Base-by-base conservation (phyloP, 2,329 filamentous ascomycete species). In the Colletotrichum somersetense region DNA sequence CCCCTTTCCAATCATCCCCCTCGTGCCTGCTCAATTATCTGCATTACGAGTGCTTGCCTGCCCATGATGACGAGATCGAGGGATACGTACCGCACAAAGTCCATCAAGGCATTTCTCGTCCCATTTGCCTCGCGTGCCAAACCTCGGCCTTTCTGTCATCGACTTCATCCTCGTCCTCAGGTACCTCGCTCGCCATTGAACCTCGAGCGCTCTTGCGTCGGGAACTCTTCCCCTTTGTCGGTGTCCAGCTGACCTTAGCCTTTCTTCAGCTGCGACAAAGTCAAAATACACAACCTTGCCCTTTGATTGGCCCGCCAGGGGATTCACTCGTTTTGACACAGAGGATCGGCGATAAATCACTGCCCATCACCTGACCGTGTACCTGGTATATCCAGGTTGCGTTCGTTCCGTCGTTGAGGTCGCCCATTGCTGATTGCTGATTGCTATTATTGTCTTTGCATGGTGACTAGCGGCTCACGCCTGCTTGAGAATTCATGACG, bases 191-290 rank as follows among this genome's bases (percentile, higher is more conserved):
- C 40, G 20, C 26, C 64, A 62, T 40, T 52, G 50, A 67, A 57
- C 52, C 35, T 67, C n/a, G 53, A 58, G 38, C 57, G 57, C 62
- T 62, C 44, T 46, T 5, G 20, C n/a, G 69, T 69, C 59, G 59
- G 53, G 52, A 56, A 59, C 44, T 33, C 20, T 12, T 11, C 35
- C 48, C 59, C 63, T 55, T 63, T 61, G 48, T 42, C 33, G 23
- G 20, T 69, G 69, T 72, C 66, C 69, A 72, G 69, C 69, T 72
- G 69, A 72, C 69, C 69, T 61, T 61, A 63, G 64, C 69, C 69
- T 69, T 72, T 69, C 38, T 56, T 66, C 59, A 64, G 66, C 69
- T 72, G 69, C 55, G 46, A 72, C 69, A 72, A 69, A 72, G 69
- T 64, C 66, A 69, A 72, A 72, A 69, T 59, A 59, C 35, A 44